These are phyloP conservation scores for Backusella luteola DNA, from an alignment of 192 early-diverging fungal species.

Conservation along the genomic window DNA sequence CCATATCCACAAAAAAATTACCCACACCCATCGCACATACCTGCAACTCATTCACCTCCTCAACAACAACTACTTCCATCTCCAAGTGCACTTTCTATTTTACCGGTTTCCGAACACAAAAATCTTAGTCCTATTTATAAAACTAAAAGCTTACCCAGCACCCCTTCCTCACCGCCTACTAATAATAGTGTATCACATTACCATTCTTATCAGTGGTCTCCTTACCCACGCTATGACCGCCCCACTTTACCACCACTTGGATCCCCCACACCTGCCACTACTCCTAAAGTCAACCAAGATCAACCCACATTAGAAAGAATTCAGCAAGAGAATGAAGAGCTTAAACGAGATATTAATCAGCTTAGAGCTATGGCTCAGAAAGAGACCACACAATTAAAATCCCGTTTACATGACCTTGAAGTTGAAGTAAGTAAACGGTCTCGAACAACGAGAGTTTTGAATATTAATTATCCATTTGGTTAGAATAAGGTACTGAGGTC, in stretches of 20 bases:
- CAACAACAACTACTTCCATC: constrained; percentile 10
- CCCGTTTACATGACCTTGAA: constrained; percentile 16
- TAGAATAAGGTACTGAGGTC: constrained; percentile 16
- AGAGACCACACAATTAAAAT: background rate
- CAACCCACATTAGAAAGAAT: background rate
- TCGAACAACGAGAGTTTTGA: background rate
- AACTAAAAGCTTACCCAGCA: constrained; percentile 5
- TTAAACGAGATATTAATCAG: constrained; percentile 14
- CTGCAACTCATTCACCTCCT: constrained; percentile 9
- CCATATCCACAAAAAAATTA: background rate
- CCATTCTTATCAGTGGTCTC: constrained; percentile 13
- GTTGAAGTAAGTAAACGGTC: constrained; percentile 5
- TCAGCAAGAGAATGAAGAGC: constrained; percentile 3
- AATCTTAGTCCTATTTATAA: constrained; percentile 8
- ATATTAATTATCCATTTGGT: background rate
- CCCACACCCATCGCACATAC: background rate
- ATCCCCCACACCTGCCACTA: background rate
- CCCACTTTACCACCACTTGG: constrained; percentile 1
- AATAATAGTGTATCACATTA: background rate
- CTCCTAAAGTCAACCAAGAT: background rate
- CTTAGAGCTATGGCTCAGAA: constrained; percentile 11
- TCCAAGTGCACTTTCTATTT: constrained; percentile 11
- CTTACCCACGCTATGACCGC: constrained; percentile 6
- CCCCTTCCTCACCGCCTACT: constrained; percentile 4
- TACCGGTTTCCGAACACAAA: background rate